Evolutionary conservation across 2,329 filamentous ascomycete genomes (phyloP), one percentile per base, ranked within the genome.

Genomic region (Claviceps monticola): DNA sequence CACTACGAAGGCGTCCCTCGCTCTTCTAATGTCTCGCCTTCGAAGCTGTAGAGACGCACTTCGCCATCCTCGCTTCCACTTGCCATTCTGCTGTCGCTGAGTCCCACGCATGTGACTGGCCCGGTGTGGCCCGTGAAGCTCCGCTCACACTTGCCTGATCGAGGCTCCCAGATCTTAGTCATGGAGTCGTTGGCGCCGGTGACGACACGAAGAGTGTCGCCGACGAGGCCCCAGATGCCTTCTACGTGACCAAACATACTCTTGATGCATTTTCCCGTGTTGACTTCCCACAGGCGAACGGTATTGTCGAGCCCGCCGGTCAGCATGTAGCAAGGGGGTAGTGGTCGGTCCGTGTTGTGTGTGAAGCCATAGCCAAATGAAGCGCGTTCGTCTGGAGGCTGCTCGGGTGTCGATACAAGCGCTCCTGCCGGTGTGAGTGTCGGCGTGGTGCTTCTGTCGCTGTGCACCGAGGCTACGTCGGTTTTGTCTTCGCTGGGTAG

Each of bases 161-260:
- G 75, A 16, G 91, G 86, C 68, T 97, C 91, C 93, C 93, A 98
- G 36, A 78, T 66, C 71, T 97, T 97, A 60, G 95, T 86, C 81
- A 91, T 94, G 43, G 88, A 83, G 68, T 98, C 93, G 66, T 97
- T 89, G 11, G 88, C 86, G 0, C 90, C 91, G 17, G 85, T 88
- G 14, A 97, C 88, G 16, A 95, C 81, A 11, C 93, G 82, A 19
- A 97, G 72, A 1, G 86, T 90, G 67, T 97, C 91, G 3, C 87
- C 91, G 0, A 86, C 88, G 2, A 98, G 75, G 5, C 87, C 86
- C 93, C 93, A 98, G 19, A 98, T 85, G 36, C 93, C 93, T 66
- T 98, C 93, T 21, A 98, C 79, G 62, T 98, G 93, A 0, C 93
- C 93, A 64, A 97, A 98, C 73, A 96, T 95, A 36, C 88, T 95